These are phyloP conservation scores for Schoenoplectus tabernaemontani DNA, from an alignment of 202 grass and related monocot species.

Conservation along the genomic window DNA sequence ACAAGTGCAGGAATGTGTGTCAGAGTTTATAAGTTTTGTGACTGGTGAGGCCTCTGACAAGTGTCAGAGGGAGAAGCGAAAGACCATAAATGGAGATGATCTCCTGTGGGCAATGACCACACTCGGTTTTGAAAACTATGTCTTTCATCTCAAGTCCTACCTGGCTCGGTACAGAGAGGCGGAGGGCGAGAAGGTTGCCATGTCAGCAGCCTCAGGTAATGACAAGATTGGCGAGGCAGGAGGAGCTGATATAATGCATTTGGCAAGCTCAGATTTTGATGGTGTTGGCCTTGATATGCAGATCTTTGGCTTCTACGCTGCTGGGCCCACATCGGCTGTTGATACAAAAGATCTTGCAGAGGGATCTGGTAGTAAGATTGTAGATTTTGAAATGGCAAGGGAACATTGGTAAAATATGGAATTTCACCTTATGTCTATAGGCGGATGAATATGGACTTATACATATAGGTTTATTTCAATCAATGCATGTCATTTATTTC, in stretches of 20 bases:
- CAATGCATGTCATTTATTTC: not conserved
- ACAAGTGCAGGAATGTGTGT: conserved; percentile 71
- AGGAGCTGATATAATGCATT: conserved; percentile 27
- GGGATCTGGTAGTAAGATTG: conserved; percentile 4
- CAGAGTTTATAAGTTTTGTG: conserved; percentile 75
- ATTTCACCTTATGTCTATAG: not conserved
- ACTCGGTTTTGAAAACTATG: conserved; percentile 67
- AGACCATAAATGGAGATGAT: conserved; percentile 25
- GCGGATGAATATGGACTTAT: not conserved
- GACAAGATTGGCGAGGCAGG: conserved; percentile 1
- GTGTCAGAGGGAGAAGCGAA: conserved; percentile 16
- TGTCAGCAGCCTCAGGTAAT: not conserved
- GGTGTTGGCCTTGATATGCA: conserved; percentile 24
- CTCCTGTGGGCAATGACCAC: conserved; percentile 58
- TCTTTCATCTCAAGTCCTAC: conserved; percentile 53
- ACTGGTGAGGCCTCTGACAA: conserved; percentile 61
- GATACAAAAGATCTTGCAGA: not conserved
- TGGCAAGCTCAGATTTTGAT: conserved; percentile 25
- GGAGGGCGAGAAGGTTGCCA: conserved; percentile 62
- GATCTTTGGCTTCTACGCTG: conserved; percentile 14
- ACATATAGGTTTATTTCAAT: not conserved
- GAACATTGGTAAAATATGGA: conserved; percentile 7
- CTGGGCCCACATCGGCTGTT: not conserved
- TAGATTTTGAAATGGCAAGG: conserved; percentile 16
- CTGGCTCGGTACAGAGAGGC: conserved; percentile 55